Evolutionary conservation across 2,329 filamentous ascomycete species (phyloP).

Genomic region (Fusarium sp.): DNA sequence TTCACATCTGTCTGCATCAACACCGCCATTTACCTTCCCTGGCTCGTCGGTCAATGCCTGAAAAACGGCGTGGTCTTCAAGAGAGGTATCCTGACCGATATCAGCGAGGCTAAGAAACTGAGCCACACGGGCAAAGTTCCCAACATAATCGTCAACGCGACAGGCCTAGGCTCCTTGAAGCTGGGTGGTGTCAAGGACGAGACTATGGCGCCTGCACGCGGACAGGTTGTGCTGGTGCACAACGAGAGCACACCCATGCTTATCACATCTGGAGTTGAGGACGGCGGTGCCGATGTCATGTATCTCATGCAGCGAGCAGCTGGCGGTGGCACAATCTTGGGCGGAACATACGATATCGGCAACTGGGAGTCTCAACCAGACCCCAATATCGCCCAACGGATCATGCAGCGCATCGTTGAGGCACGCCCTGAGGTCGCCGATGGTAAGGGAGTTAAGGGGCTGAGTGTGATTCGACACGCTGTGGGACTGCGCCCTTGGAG

Average conservation of each 20-base stretch:
- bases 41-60: constrained; percentile 82
- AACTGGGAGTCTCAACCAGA: constrained; percentile 85
- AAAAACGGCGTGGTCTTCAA: constrained; percentile 75
- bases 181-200: constrained; percentile 85
- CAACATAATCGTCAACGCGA: constrained; percentile 84
- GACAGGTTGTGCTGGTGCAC: constrained; percentile 84
- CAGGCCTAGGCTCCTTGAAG: constrained; percentile 77
- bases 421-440: constrained; percentile 70
- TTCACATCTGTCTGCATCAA: constrained; percentile 94
- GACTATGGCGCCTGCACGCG: constrained; percentile 78
- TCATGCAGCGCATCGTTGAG: constrained; percentile 81
- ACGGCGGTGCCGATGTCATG: constrained; percentile 74
- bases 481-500: constrained; percentile 84
- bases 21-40: constrained; percentile 85
- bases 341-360: constrained; percentile 83
- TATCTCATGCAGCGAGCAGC: constrained; percentile 87
- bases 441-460: constrained; percentile 74
- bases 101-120: constrained; percentile 69
- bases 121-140: constrained; percentile 65
- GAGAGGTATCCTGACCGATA: constrained; percentile 71
- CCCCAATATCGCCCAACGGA: constrained; percentile 79
- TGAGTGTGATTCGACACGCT: constrained; percentile 81
- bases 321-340: constrained; percentile 84
- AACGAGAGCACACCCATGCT: constrained; percentile 80
- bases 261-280: constrained; percentile 75